These are phyloP conservation scores for Globisporangium radiosum DNA, from an alignment of 352 stramenopile species.

Conservation along the genomic window DNA sequence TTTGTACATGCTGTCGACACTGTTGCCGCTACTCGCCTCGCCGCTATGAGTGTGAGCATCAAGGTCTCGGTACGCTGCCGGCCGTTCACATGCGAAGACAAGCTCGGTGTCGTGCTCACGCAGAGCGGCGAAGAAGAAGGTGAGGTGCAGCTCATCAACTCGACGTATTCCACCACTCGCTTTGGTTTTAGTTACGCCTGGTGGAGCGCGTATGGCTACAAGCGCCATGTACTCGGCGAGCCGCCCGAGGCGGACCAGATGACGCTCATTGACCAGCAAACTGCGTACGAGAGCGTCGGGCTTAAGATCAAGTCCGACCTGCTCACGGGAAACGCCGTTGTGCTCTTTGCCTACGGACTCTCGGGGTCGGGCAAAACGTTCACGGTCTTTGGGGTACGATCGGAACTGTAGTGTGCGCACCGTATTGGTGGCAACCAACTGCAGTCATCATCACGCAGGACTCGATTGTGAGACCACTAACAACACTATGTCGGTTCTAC, in stretches of 20 bases:
- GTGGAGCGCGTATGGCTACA: constrained; percentile 92
- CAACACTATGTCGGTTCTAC: too few species aligned
- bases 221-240: constrained; percentile 78
- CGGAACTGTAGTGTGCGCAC: neutral
- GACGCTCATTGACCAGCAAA: constrained; percentile 86
- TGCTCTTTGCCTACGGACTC: constrained; percentile 92
- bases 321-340: constrained; percentile 87
- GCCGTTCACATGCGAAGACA: constrained; percentile 87
- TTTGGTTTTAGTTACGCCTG: constrained; percentile 92
- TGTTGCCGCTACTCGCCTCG: too few species aligned
- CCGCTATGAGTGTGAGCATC: constrained; percentile 81
- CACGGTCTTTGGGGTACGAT: constrained; percentile 84
- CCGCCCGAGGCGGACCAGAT: constrained; percentile 68
- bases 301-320: constrained; percentile 91
- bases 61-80: constrained; percentile 85
- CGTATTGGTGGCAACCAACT: too few species aligned
- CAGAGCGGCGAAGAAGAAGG: constrained; percentile 90
- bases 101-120: constrained; percentile 88
- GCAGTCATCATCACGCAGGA: too few species aligned
- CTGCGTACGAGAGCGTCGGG: constrained; percentile 85
- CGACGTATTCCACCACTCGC: constrained; percentile 88
- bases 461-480: too few species aligned
- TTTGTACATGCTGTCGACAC: too few species aligned
- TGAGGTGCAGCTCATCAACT: constrained; percentile 91
- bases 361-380: constrained; percentile 92